Evolutionary conservation across 257 asterid genomes (phyloP).

Genomic region (Nicotiana sylvestris): DNA sequence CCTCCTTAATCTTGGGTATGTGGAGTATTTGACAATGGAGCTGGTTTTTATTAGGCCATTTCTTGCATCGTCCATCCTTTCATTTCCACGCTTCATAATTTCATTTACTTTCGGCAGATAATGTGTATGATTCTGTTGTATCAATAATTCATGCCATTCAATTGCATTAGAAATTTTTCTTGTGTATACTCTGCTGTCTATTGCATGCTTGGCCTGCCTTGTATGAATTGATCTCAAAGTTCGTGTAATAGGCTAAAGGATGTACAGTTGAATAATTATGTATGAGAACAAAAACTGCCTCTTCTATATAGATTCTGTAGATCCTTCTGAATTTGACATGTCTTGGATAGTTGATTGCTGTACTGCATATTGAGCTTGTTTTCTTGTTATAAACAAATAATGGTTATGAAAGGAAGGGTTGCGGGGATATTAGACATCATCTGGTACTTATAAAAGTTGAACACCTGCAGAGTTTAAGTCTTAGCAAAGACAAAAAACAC

Average conservation of each 20-base stretch:
- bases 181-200: not conserved
- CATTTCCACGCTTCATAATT: not conserved
- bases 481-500: too few relatives aligned
- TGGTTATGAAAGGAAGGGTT: not conserved
- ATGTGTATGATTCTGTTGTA: not conserved
- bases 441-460: not conserved
- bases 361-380: not conserved
- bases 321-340: too few relatives aligned
- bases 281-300: too few relatives aligned
- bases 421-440: not conserved
- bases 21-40: slow-evolving; percentile 15
- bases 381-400: not conserved
- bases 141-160: not conserved
- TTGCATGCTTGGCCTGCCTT: not conserved
- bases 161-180: not conserved
- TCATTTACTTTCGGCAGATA: not conserved
- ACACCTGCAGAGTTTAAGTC: too few relatives aligned
- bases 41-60: not conserved
- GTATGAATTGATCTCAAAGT: not conserved
- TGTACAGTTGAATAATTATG: not conserved
- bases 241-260: not conserved
- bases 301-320: too few relatives aligned
- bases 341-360: not conserved
- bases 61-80: not conserved
- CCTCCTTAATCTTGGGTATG: slow-evolving; percentile 96